Conservation (phyloP, 1,284 basidiomycete species). For the Lentinus polychrous region DNA sequence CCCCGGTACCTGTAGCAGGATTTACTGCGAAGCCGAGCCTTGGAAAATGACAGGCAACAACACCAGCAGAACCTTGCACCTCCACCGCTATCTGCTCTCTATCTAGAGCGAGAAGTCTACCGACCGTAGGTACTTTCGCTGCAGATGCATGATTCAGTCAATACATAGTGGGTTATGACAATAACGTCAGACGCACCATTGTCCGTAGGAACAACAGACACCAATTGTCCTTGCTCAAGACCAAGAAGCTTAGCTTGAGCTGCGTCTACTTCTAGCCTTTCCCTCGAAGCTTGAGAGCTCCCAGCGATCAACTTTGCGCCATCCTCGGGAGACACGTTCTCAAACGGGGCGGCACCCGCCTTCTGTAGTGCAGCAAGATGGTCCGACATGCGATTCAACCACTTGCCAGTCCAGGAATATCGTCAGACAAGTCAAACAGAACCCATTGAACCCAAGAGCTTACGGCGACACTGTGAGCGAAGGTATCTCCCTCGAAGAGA, state of each 20-base stretch:
- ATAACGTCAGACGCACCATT: constrained; percentile 30
- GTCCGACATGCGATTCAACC: constrained; percentile 35
- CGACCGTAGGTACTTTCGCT: constrained; percentile 37
- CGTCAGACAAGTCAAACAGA: constrained; percentile 1
- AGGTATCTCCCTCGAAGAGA: constrained; percentile 32
- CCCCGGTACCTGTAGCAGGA: neutral
- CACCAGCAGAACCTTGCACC: constrained; percentile 31
- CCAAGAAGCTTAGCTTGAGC: constrained; percentile 37
- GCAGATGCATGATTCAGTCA: constrained; percentile 14
- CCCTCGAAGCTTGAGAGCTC: constrained; percentile 30
- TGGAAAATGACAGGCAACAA: constrained; percentile 47
- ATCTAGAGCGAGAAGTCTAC: constrained; percentile 43
- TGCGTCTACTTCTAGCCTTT: constrained; percentile 38
- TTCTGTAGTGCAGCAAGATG: constrained; percentile 28
- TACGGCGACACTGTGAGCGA: constrained; percentile 37
- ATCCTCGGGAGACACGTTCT: constrained; percentile 30
- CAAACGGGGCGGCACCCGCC: constrained; percentile 16
- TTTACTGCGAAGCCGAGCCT: constrained; percentile 22
- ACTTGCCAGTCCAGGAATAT: constrained; percentile 30
- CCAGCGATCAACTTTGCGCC: constrained; percentile 38
- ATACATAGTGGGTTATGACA: neutral
- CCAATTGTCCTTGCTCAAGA: constrained; percentile 30
- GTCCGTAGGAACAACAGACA: constrained; percentile 43
- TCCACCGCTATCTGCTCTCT: constrained; percentile 44
- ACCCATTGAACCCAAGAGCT: constrained; percentile 9